Conservation (phyloP, 2,329 filamentous ascomycete species). For the Botryosphaeria agaves region DNA sequence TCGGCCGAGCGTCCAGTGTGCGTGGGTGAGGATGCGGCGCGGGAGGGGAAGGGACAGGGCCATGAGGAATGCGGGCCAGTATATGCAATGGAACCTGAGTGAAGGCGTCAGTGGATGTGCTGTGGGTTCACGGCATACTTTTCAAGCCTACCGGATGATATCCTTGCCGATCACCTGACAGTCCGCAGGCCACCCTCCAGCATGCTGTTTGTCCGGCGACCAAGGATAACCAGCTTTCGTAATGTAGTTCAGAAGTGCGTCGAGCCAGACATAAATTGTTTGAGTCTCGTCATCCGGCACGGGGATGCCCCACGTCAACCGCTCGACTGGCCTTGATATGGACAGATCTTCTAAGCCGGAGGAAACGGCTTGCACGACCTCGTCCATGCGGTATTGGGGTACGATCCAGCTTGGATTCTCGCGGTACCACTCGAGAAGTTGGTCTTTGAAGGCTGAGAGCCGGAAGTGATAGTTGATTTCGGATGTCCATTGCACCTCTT, state of each 20-base stretch:
- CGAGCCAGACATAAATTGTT: slow-evolving; percentile 96
- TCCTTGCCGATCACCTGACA: slow-evolving; percentile 92
- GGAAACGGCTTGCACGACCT: slow-evolving; percentile 60
- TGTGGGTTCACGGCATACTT: slow-evolving; percentile 1
- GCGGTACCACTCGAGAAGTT: slow-evolving; percentile 61
- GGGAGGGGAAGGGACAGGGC: slow-evolving; percentile 67
- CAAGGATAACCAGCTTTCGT: slow-evolving; percentile 79
- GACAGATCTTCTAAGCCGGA: slow-evolving; percentile 74
- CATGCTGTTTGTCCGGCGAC: slow-evolving; percentile 44
- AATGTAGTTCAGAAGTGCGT: slow-evolving; percentile 86
- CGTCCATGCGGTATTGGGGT: slow-evolving; percentile 55
- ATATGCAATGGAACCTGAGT: slow-evolving; percentile 71
- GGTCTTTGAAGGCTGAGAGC: slow-evolving; percentile 65
- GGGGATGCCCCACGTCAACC: slow-evolving; percentile 73
- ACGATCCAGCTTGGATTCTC: slow-evolving; percentile 63
- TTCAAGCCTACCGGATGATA: slow-evolving; percentile 47
- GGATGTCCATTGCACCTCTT: slow-evolving; percentile 84
- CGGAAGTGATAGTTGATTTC: slow-evolving; percentile 94
- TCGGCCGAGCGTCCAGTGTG: slow-evolving; percentile 84
- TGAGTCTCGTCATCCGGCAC: slow-evolving; percentile 73
- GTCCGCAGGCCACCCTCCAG: slow-evolving; percentile 72
- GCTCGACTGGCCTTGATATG: slow-evolving; percentile 62
- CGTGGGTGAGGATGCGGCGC: slow-evolving; percentile 68
- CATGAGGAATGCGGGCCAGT: slow-evolving; percentile 94
- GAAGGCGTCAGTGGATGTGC: slow-evolving; percentile 2